Evolutionary conservation across 1,284 basidiomycete species (phyloP).

Genomic region (Taiwanofungus camphoratus): DNA sequence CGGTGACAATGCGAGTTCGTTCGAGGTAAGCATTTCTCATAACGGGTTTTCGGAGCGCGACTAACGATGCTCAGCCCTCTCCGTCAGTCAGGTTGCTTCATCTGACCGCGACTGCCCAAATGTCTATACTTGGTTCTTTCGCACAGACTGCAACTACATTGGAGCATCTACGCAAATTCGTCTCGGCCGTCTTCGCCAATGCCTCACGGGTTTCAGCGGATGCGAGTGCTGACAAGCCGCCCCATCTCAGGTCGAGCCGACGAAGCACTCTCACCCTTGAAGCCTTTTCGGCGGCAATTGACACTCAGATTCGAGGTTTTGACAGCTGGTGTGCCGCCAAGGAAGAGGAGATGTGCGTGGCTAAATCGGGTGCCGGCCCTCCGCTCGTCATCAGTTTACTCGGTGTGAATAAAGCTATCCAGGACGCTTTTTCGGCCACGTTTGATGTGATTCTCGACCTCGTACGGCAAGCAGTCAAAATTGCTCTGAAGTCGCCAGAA

Average conservation of each 20-base stretch:
- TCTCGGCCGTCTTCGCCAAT: constrained; percentile 35
- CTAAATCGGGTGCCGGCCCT: constrained; percentile 39
- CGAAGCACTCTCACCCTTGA: constrained; percentile 58
- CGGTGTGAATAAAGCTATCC: constrained; percentile 51
- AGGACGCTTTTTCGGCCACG: constrained; percentile 48
- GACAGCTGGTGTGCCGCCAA: constrained; percentile 65
- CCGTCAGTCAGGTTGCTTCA: constrained; percentile 58
- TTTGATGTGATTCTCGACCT: constrained; percentile 52
- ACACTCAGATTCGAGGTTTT: constrained; percentile 49
- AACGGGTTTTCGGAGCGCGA: neutral
- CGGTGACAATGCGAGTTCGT: constrained; percentile 21
- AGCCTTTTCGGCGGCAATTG: constrained; percentile 76
- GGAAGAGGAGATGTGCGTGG: constrained; percentile 61
- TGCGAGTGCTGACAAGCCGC: constrained; percentile 4
- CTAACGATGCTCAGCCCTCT: constrained; percentile 34
- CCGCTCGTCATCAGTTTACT: constrained; percentile 62
- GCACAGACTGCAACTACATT: constrained; percentile 50
- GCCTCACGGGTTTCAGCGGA: constrained; percentile 16
- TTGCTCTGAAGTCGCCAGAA: constrained; percentile 27
- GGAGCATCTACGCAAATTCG: constrained; percentile 58
- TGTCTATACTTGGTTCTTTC: constrained; percentile 56
- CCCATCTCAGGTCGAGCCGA: constrained; percentile 14
- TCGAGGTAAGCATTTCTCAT: constrained; percentile 19
- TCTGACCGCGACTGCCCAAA: constrained; percentile 54
- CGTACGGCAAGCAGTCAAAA: constrained; percentile 21